These are phyloP conservation scores for Anthostomella pinea DNA, from an alignment of 2,329 filamentous ascomycete species.

Conservation along the genomic window DNA sequence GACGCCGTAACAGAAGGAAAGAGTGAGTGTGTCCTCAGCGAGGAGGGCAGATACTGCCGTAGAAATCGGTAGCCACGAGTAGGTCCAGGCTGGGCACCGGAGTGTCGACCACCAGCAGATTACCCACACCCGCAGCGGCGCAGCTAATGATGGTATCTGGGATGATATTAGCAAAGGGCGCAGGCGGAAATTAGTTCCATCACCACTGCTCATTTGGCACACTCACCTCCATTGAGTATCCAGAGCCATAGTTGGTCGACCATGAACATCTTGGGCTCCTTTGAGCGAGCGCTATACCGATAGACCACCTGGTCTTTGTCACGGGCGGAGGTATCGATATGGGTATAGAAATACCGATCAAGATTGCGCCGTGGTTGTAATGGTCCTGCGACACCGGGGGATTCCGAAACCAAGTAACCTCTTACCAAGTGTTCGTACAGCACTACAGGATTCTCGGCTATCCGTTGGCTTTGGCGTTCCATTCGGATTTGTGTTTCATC, in stretches of 20 bases:
- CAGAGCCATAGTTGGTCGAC: conserved; percentile 7
- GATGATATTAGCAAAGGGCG: too few species aligned
- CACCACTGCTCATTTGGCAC: not conserved
- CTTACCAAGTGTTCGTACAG: not conserved
- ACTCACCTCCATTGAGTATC: not conserved
- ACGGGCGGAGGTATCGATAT: conserved; percentile 1
- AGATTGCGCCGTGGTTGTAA: conserved; percentile 2
- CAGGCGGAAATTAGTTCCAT: too few species aligned
- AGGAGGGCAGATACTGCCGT: too few species aligned
- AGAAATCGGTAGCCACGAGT: too few species aligned
- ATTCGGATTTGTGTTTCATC: not conserved
- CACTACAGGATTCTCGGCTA: not conserved
- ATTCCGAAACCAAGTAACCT: not conserved
- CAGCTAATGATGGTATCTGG: conserved; percentile 4
- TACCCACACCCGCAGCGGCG: not conserved
- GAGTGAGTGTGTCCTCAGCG: too few species aligned
- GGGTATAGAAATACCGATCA: conserved; percentile 5
- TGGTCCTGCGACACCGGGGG: not conserved
- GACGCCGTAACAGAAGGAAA: too few species aligned
- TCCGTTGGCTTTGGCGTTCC: not conserved
- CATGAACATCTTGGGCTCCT: conserved; percentile 6
- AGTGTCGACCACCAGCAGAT: not conserved
- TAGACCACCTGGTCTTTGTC: conserved; percentile 6
- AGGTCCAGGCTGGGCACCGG: not conserved
- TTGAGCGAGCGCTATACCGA: not conserved